These are phyloP conservation scores for Paxillus ammoniavirescens DNA, from an alignment of 768 basidiomycete species.

Conservation along the genomic window DNA sequence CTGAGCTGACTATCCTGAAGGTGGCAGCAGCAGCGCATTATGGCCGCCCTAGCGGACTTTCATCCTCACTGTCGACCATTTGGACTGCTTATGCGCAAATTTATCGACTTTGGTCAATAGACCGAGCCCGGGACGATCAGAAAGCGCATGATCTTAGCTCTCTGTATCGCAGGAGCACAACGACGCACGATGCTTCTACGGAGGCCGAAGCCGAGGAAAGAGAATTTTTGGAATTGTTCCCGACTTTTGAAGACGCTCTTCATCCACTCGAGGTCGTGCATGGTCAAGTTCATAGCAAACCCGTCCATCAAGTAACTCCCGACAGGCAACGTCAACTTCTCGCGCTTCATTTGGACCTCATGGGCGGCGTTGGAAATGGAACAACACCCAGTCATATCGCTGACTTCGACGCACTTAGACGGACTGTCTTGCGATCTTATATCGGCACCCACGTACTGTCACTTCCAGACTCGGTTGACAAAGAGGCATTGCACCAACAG, in stretches of 20 bases:
- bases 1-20: slow-evolving; percentile 38
- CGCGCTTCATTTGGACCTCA: slow-evolving; percentile 47
- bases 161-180: slow-evolving; percentile 68
- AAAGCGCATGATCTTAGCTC: slow-evolving; percentile 63
- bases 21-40: slow-evolving; percentile 41
- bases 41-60: slow-evolving; percentile 3
- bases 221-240: slow-evolving; percentile 86
- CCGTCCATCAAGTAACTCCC: slow-evolving; percentile 28
- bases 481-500: slow-evolving; percentile 49
- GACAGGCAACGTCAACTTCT: slow-evolving; percentile 37
- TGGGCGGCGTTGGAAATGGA: slow-evolving; percentile 17
- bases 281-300: background rate
- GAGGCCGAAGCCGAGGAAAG: slow-evolving; percentile 79
- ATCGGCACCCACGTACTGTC: slow-evolving; percentile 28
- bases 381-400: background rate
- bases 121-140: slow-evolving; percentile 68
- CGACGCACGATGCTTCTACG: slow-evolving; percentile 50
- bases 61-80: slow-evolving; percentile 26
- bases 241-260: slow-evolving; percentile 68
- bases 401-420: slow-evolving; percentile 35
- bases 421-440: slow-evolving; percentile 32
- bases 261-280: slow-evolving; percentile 18
- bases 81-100: slow-evolving; percentile 64
- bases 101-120: slow-evolving; percentile 79
- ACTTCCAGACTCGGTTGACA: slow-evolving; percentile 49